Evolutionary conservation across 2,329 filamentous ascomycete genomes (phyloP).

Genomic region (Fusarium verrucosum): DNA sequence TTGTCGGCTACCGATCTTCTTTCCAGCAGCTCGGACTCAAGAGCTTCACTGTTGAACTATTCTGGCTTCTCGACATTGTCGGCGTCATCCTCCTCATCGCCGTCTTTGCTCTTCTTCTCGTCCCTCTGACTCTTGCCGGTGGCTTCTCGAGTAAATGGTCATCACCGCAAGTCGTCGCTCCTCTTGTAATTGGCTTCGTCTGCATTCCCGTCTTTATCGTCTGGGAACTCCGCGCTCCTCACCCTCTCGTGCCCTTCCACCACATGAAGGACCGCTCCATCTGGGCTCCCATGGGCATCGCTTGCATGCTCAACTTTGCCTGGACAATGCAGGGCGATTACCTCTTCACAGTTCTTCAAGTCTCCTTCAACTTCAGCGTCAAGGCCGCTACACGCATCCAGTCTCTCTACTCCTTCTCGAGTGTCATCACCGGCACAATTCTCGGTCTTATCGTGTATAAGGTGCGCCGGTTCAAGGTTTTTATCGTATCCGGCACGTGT

Average conservation of each 20-base stretch:
- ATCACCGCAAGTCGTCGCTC: conserved; percentile 53
- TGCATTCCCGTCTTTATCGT: conserved; percentile 62
- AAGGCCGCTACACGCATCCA: conserved; percentile 66
- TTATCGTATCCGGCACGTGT: conserved; percentile 68
- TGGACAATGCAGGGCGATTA: conserved; percentile 73
- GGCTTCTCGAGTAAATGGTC: conserved; percentile 53
- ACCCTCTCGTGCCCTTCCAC: conserved; percentile 67
- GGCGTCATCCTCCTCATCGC: conserved; percentile 58
- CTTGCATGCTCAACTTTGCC: conserved; percentile 62
- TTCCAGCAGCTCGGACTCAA: conserved; percentile 47
- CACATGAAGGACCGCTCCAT: conserved; percentile 71
- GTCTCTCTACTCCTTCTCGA: conserved; percentile 66
- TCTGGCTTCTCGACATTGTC: conserved; percentile 58
- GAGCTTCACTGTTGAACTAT: conserved; percentile 52
- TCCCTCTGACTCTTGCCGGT: conserved; percentile 58
- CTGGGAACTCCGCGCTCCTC: conserved; percentile 58
- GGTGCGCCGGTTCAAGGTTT: conserved; percentile 68
- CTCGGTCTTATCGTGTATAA: conserved; percentile 66
- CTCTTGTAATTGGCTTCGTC: conserved; percentile 56
- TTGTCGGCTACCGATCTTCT: conserved; percentile 51
- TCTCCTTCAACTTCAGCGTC: conserved; percentile 68
- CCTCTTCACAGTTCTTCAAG: conserved; percentile 69
- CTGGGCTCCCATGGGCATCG: conserved; percentile 70
- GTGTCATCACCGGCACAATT: conserved; percentile 65
- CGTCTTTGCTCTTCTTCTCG: conserved; percentile 57